These are phyloP conservation scores for Parathielavia appendiculata DNA, from an alignment of 495 filamentous ascomycete genomes.

Conservation along the genomic window DNA sequence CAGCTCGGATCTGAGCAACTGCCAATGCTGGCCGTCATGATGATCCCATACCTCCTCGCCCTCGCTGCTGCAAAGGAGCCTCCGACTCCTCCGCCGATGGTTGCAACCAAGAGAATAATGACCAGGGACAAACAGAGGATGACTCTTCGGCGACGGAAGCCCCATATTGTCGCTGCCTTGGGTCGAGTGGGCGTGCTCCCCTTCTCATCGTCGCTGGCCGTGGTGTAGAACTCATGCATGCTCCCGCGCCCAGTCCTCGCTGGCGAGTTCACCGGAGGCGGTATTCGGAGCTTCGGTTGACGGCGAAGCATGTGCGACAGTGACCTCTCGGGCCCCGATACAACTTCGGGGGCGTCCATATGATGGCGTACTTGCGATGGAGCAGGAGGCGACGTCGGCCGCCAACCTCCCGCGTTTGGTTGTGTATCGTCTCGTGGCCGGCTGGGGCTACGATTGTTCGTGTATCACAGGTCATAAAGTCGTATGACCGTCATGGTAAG, in stretches of 20 bases:
- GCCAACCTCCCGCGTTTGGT: constrained; percentile 5
- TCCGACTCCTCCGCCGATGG: constrained; percentile 17
- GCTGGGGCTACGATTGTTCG: background rate
- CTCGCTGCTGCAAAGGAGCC: constrained; percentile 16
- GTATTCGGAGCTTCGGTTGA: constrained; percentile 5
- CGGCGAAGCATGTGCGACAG: constrained; percentile 14
- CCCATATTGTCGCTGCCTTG: constrained; percentile 7
- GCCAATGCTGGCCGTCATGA: no score
- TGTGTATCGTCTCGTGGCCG: background rate
- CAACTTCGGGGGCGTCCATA: constrained; percentile 16
- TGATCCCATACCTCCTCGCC: constrained; percentile 12
- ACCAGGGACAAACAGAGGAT: constrained; percentile 2
- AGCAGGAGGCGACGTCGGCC: constrained; percentile 5
- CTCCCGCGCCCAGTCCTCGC: background rate
- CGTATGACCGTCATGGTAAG: background rate
- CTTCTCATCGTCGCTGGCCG: constrained; percentile 6
- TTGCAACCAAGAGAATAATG: constrained; percentile 1
- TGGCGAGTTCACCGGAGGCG: constrained; percentile 5
- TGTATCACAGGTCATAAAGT: background rate
- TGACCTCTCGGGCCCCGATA: constrained; percentile 7
- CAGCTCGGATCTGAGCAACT: no score
- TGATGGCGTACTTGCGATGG: background rate
- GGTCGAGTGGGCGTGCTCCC: background rate
- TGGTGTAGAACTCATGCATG: constrained; percentile 8
- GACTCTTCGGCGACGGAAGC: background rate